Evolutionary conservation across 2,329 filamentous ascomycete genomes (phyloP).

Genomic region (Nemania abortiva): DNA sequence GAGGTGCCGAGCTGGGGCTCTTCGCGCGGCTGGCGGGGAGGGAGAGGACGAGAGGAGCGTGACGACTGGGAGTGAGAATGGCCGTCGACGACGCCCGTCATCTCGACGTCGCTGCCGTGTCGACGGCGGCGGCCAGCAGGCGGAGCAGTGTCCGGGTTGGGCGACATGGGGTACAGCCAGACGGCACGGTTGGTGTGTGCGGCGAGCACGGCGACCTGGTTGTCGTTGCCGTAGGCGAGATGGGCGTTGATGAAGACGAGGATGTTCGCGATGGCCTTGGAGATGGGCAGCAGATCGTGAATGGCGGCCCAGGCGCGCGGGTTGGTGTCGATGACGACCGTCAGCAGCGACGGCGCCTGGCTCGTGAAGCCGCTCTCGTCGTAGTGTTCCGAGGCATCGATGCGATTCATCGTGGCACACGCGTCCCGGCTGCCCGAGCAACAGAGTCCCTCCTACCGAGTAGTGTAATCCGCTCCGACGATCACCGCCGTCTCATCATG

Average conservation of each 20-base stretch:
- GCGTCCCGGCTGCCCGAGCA: too few species aligned
- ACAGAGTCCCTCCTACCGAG: too few species aligned
- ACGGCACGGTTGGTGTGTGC: conserved; percentile 87
- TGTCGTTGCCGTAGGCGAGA: conserved; percentile 91
- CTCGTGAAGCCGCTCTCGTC: conserved; percentile 63
- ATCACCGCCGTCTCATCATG: too few species aligned
- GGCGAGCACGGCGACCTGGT: conserved; percentile 91
- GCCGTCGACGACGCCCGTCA: conserved; percentile 56
- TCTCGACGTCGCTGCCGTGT: conserved; percentile 61
- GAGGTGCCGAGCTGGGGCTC: conserved; percentile 49
- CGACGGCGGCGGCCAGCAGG: conserved; percentile 34
- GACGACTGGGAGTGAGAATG: too few species aligned
- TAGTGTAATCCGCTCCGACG: too few species aligned
- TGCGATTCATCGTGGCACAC: conserved; percentile 61
- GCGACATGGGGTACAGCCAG: conserved; percentile 83
- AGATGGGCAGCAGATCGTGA: conserved; percentile 78
- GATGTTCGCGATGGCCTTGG: conserved; percentile 85
- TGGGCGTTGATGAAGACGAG: conserved; percentile 98
- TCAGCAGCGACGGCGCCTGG: conserved; percentile 82
- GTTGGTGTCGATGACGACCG: conserved; percentile 95
- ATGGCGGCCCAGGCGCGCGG: conserved; percentile 92
- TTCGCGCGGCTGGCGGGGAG: neutral
- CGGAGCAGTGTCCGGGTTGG: conserved; percentile 49
- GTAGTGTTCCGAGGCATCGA: conserved; percentile 72
- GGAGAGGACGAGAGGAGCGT: too few species aligned